Evolutionary conservation across 2,329 filamentous ascomycete species (phyloP), one percentile per base, ranked within the genome.

Genomic region (Dendryphion nanum): DNA sequence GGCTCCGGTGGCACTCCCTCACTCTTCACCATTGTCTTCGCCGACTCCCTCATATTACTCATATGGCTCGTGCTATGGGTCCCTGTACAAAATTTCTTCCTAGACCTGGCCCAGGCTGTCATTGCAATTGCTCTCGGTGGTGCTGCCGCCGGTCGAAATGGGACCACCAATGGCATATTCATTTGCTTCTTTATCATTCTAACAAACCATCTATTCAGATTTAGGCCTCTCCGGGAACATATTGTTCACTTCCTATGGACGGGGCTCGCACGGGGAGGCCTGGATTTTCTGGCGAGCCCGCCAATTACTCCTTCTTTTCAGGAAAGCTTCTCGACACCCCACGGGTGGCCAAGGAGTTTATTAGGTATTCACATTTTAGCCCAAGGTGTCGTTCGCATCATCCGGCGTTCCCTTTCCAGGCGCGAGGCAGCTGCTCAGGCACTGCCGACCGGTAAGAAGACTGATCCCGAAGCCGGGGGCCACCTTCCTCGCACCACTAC

Each of bases 91-190:
- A 87, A 88, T 59, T 84, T 94, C 58, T 85, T 91, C 41, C 76
- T 96, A 52, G 90, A 96, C 62, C 77, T 95, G 36, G 89, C 90
- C 43, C 91, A 96, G 67, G 87, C 91, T 41, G 89, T 95, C 60
- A 94, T 96, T 59, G 90, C 90, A 41, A 82, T 95, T 41, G 94
- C 89, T 1, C 73, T 96, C 8, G 90, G 90, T 45, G 90, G 89
- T 43, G 89, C 89, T 42, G 85, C 82, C 6, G 82, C 78, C 47
- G 80, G 81, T 6, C 78, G 77, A 50, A 79, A 83, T 43, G 82
- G 83, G 35, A 81, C 83, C 4, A 82, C 83, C 38, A 81, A 83
- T 55, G 87, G 85, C 57, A 80, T 87, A 32, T 74, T 86, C 35
- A 78, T 84, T 28, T 89, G 84, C 61, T 77, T 86, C 49, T 70